Percentiles rank a stretch among this genome's conserved stretches.
Conservation (phyloP, 768 basidiomycete genomes). For the Suillus decipiens region DNA sequence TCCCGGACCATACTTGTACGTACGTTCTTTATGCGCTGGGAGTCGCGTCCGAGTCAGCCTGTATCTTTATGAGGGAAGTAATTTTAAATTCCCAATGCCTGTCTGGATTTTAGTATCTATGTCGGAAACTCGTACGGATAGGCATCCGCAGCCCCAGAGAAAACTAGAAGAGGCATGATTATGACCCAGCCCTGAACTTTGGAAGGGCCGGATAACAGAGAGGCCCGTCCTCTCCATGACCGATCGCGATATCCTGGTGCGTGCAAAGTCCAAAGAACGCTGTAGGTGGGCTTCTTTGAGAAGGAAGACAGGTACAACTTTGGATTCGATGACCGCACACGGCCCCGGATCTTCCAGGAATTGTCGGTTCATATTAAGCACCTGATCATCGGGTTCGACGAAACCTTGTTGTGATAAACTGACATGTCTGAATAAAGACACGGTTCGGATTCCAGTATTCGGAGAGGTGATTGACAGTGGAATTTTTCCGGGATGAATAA, state of each 20-base stretch:
- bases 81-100: neutral
- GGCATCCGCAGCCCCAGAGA: neutral
- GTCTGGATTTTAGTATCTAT: neutral
- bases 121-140: neutral
- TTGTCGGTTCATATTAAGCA: slow-evolving; percentile 72
- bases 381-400: slow-evolving; percentile 55
- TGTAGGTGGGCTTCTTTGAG: neutral
- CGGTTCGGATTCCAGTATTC: slow-evolving; percentile 67
- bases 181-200: neutral
- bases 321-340: slow-evolving; percentile 51
- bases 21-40: slow-evolving; percentile 57
- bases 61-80: too few species aligned
- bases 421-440: slow-evolving; percentile 91
- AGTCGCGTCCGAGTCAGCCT: slow-evolving; percentile 12
- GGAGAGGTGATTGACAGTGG: slow-evolving; percentile 64
- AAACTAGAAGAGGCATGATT: neutral
- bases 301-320: slow-evolving; percentile 59
- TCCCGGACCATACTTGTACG: slow-evolving; percentile 36
- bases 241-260: neutral
- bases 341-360: slow-evolving; percentile 56
- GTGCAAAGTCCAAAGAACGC: neutral
- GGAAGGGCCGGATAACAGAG: too few species aligned
- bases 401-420: slow-evolving; percentile 74
- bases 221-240: neutral
- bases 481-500: neutral